Base-by-base conservation (phyloP, 148 eudicot species). In the Spergularia marina region DNA sequence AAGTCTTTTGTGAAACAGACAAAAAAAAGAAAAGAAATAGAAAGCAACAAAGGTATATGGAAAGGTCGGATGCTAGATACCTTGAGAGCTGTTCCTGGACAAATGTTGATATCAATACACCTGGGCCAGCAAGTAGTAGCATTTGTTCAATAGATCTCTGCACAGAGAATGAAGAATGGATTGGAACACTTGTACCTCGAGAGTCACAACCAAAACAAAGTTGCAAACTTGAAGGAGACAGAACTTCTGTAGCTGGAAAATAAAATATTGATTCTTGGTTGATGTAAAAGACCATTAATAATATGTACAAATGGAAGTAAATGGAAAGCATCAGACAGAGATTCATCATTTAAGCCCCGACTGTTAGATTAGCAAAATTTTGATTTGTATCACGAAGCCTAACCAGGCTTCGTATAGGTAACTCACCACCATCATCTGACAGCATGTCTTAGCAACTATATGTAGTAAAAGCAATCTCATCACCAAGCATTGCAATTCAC, bases 51-150 rank as follows among this genome's bases (percentile, higher is more conserved):
- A 49, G 53, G 40, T 36, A 72, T 30, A 47, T 25, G 66, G 44
- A 20, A 65, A 56, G n/a, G n/a, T n/a, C n/a, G n/a, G n/a, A n/a
- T n/a, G n/a, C n/a, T n/a, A n/a, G n/a, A n/a, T n/a, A n/a, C n/a
- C n/a, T n/a, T n/a, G n/a, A n/a, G n/a, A n/a, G n/a, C n/a, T n/a
- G n/a, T n/a, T 78, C 98, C 98, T 82, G 91, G 91, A 79, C 86
- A 85, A 83, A 91, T 87, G 98, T 94, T 20, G 98, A 94, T 30
- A 94, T 86, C 69, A 94, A 82, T 64, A 94, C 98, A 71, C 98
- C 98, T 41, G 98, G 98, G 20, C 93, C 98, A 78, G 98, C 98
- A 86, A 94, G 98, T 23, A 91, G 62, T 77, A 94, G 66, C 98
- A 94, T 94, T 85, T 94, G 97, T 74, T 83, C 89, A 41, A 86